These are phyloP conservation scores for Metschnikowia reukaufii DNA, from an alignment of 805 yeast species.

Conservation along the genomic window DNA sequence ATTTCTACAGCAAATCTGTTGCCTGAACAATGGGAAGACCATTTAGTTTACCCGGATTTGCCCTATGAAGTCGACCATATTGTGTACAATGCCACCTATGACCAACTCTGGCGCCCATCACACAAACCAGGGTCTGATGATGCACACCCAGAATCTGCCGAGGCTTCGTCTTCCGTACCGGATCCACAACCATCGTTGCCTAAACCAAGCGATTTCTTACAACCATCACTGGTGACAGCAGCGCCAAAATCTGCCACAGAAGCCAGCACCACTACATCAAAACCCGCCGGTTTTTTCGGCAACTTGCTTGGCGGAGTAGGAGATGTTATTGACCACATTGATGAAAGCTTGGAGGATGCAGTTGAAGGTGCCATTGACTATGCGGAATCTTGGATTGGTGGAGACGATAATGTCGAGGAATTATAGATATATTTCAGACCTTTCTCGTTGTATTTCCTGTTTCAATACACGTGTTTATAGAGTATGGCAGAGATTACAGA, in stretches of 20 bases:
- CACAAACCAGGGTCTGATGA: neutral
- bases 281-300: constrained; percentile 11
- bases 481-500: too few relatives aligned
- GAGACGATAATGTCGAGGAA: constrained; percentile 7
- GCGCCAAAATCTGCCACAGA: neutral
- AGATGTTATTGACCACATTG: constrained; percentile 17
- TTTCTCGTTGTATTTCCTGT: constrained; percentile 11
- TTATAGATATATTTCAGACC: too few relatives aligned
- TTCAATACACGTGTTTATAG: too few relatives aligned
- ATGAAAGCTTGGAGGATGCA: constrained; percentile 19
- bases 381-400: constrained; percentile 13
- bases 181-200: neutral
- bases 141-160: neutral
- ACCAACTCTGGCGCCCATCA: constrained; percentile 34
- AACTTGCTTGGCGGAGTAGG: constrained; percentile 20
- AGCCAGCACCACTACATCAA: neutral
- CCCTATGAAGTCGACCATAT: constrained; percentile 45
- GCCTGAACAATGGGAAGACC: constrained; percentile 49
- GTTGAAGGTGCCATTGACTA: constrained; percentile 16
- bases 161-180: neutral
- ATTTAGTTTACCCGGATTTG: constrained; percentile 49
- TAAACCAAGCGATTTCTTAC: neutral
- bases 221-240: neutral
- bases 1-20: constrained; percentile 31
- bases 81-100: constrained; percentile 54